Evolutionary conservation across 108 stramenopile genomes (phyloP).

Genomic region (Cyclotella atomus): DNA sequence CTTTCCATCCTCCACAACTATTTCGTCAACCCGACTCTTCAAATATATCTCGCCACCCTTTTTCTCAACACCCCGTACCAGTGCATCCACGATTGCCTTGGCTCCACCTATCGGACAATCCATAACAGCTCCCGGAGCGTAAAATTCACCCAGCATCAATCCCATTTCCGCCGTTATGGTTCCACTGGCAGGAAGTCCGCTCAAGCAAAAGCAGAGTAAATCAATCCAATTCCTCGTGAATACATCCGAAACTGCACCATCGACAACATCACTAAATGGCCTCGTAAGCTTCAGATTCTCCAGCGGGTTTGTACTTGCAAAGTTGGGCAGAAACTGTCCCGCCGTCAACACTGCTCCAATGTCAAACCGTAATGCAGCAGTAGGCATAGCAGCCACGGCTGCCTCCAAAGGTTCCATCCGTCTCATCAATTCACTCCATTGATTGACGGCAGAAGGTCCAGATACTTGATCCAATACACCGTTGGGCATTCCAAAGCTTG

Average conservation of each 20-base stretch:
- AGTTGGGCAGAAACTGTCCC: slow-evolving; percentile 67
- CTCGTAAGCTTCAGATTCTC: slow-evolving; percentile 76
- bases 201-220: slow-evolving; percentile 85
- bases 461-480: slow-evolving; percentile 51
- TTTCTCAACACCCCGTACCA: slow-evolving; percentile 87
- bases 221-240: slow-evolving; percentile 89
- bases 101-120: slow-evolving; percentile 89
- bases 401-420: slow-evolving; percentile 66
- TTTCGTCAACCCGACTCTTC: slow-evolving; percentile 74
- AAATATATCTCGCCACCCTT: slow-evolving; percentile 63
- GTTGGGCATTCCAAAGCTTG: slow-evolving; percentile 48
- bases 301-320: slow-evolving; percentile 70
- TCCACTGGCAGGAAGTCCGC: slow-evolving; percentile 79
- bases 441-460: slow-evolving; percentile 33
- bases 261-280: slow-evolving; percentile 62
- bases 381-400: slow-evolving; percentile 79
- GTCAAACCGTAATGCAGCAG: slow-evolving; percentile 68
- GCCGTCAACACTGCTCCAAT: slow-evolving; percentile 60
- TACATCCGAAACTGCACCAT: slow-evolving; percentile 61
- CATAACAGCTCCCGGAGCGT: slow-evolving; percentile 75
- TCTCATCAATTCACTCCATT: slow-evolving; percentile 63
- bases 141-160: slow-evolving; percentile 93
- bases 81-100: slow-evolving; percentile 83
- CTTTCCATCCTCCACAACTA: slow-evolving; percentile 67
- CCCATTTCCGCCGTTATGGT: slow-evolving; percentile 94